Evolutionary conservation across 192 early-diverging fungal genomes (phyloP), one percentile per base, ranked within the genome.

Genomic region (Rhizophagus clarus): DNA sequence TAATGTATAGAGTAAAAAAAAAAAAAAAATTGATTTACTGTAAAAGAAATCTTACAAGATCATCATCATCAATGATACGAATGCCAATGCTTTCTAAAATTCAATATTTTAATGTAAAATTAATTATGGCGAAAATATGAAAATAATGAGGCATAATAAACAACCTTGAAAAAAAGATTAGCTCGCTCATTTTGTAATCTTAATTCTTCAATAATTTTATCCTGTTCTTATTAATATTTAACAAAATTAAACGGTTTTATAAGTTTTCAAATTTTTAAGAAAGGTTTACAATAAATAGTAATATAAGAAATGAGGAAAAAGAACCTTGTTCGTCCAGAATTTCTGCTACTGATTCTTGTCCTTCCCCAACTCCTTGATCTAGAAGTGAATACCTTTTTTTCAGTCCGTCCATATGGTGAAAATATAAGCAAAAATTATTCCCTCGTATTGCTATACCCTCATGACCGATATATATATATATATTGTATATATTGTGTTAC

Each of bases 131-230:
- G 12, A 28, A 51, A 28, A 45, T 45, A 12, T n/a, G n/a, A 15
- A 15, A 11, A 28, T 22, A 12, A n/a, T 15, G 60, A 6, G 4
- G 28, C 8, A 73, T 31, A 17, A 74, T 17, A 31, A n/a, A 49
- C 26, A 31, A 74, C 72, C 72, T 60, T 74, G 51, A 74, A 74
- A 34, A 74, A 31, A 34, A 26, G 60, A 60, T 74, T 74, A 12
- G 51, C 72, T 56, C 72, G 26, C 8, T 74, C 72, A 74, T 74
- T 74, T 28, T 74, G 24, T 15, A 17, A 15, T 26, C 51, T 26
- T 28, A 74, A 28, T 28, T 49, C 42, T 26, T 49, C 72, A 56
- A 74, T 74, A 8, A 74, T 4, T 4, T 74, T 0, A 0, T 74
- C 72, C 8, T 74, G 72, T 60, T 56, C 72, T 73, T 37, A 31